phyloP scores from a whole-genome alignment of 495 filamentous ascomycete genomes.

The Cenococcum geophilum region DNA sequence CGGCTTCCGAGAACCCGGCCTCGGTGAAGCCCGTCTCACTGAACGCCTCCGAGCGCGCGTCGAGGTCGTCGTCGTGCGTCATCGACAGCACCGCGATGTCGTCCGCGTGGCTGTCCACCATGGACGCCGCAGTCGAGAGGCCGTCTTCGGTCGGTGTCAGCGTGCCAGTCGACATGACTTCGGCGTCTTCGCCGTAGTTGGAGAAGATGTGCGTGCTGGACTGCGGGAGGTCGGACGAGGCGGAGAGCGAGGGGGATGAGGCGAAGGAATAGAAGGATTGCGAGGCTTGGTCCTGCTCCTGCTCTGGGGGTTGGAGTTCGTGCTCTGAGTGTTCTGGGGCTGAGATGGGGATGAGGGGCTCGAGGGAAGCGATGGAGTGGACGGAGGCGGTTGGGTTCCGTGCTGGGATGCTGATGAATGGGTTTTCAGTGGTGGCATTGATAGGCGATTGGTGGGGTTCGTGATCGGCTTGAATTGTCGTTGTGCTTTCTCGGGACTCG shows the following conservation, averaged over 20 bases:
- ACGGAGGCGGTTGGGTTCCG: neutral
- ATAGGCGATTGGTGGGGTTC: slow-evolving; percentile 12
- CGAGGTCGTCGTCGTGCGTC: slow-evolving; percentile 27
- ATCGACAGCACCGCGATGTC: slow-evolving; percentile 27
- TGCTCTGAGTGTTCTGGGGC: neutral
- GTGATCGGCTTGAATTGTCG: slow-evolving; percentile 17
- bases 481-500: slow-evolving; percentile 27
- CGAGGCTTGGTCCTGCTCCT: slow-evolving; percentile 11
- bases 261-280: slow-evolving; percentile 30
- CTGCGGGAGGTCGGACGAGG: slow-evolving; percentile 1
- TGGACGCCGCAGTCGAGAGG: slow-evolving; percentile 18
- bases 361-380: neutral
- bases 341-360: neutral
- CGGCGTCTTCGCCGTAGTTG: slow-evolving; percentile 14
- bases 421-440: slow-evolving; percentile 20
- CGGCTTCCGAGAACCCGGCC: slow-evolving; percentile 15
- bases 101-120: slow-evolving; percentile 22
- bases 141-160: slow-evolving; percentile 28
- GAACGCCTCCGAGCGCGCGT: slow-evolving; percentile 26
- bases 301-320: neutral
- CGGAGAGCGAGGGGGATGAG: slow-evolving; percentile 5
- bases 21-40: slow-evolving; percentile 29
- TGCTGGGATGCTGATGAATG: slow-evolving; percentile 3
- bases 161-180: slow-evolving; percentile 26
- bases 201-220: slow-evolving; percentile 3